Percentiles rank a stretch among this genome's conserved stretches.
Evolutionary conservation across 108 stramenopile species (phyloP).

Genomic region (Bacterosira constricta): DNA sequence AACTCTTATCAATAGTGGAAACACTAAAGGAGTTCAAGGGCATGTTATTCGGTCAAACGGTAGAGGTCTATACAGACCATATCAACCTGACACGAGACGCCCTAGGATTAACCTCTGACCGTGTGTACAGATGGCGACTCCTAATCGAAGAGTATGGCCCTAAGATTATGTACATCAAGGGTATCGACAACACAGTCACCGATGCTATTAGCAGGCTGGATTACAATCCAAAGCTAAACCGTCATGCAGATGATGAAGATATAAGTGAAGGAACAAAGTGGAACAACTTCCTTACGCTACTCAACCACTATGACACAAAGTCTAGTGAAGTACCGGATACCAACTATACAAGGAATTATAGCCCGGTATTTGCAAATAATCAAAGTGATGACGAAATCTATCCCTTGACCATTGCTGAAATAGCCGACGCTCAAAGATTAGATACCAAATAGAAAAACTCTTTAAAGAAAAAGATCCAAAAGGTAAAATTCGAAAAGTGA

Average conservation of each 20-base stretch:
- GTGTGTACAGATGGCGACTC: slow-evolving; percentile 4
- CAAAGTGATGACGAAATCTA: slow-evolving; percentile 14
- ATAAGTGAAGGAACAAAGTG: too few relatives aligned
- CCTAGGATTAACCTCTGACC: slow-evolving; percentile 3
- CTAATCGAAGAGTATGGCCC: slow-evolving; percentile 9
- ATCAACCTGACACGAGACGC: slow-evolving; percentile 9
- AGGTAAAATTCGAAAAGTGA: too few relatives aligned
- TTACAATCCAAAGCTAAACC: too few relatives aligned
- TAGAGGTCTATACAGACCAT: slow-evolving; percentile 21
- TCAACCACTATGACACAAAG: too few relatives aligned
- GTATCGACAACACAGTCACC: slow-evolving; percentile 22
- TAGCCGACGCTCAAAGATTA: neutral
- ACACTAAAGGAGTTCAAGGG: slow-evolving; percentile 51
- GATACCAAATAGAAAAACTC: too few relatives aligned
- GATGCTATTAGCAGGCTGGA: slow-evolving; percentile 21
- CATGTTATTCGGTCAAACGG: slow-evolving; percentile 47
- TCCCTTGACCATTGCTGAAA: slow-evolving; percentile 1
- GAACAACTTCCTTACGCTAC: too few relatives aligned
- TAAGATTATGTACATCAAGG: slow-evolving; percentile 22
- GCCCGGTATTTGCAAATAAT: too few relatives aligned
- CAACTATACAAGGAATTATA: too few relatives aligned
- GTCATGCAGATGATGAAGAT: too few relatives aligned
- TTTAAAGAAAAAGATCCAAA: too few relatives aligned
- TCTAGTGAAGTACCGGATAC: too few relatives aligned
- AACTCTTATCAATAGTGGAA: slow-evolving; percentile 59